Base-by-base conservation (phyloP, 768 basidiomycete species). In the Naganishia friedmannii region DNA sequence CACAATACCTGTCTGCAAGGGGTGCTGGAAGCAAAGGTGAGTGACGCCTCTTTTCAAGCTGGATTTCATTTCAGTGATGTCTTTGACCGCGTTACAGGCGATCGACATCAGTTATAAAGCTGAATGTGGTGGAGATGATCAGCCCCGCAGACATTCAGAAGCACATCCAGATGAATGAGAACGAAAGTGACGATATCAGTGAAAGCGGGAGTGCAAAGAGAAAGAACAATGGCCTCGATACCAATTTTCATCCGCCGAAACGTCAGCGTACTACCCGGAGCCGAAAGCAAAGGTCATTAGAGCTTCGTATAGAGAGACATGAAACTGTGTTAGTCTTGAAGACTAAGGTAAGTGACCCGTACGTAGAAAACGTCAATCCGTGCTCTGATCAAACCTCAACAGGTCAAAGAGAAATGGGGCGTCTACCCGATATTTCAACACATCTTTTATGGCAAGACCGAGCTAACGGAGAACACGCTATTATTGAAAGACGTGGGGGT, bases 381-480 rank as follows among this genome's bases (percentile, higher is more conserved):
- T 4, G 7, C 19, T 46, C 46, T 69, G n/a, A 58, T 3, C 31
- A 13, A 0, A 9, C 13, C 6, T 53, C 21, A 29, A 23, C 48
- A 69, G 68, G 31, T 69, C 13, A 48, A 69, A 19, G 23, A 51
- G 8, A 13, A 37, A 0, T 69, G 56, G 56, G 37, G 58, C n/a
- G 29, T 69, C 31, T 39, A 42, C 8, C 29, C 56, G 13, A 31
- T 51, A 17, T 58, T 45, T 19, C 68, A 69, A 28, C 42, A 54
- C 29, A 46, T 70, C 10, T 42, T 53, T 37, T 23, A 65, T 31
- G 48, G 65, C 23, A 66, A 57, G 42, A 21, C 7, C 21, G 66
- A 71, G 48, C 45, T 71, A 10, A 48, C 21, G 9, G 70, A 71
- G 17, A 58, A 60, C 17, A 42, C 26, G 23, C 55, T 23, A n/a